Conservation (phyloP, 441 rosid species). For the Gossypium aridum region DNA sequence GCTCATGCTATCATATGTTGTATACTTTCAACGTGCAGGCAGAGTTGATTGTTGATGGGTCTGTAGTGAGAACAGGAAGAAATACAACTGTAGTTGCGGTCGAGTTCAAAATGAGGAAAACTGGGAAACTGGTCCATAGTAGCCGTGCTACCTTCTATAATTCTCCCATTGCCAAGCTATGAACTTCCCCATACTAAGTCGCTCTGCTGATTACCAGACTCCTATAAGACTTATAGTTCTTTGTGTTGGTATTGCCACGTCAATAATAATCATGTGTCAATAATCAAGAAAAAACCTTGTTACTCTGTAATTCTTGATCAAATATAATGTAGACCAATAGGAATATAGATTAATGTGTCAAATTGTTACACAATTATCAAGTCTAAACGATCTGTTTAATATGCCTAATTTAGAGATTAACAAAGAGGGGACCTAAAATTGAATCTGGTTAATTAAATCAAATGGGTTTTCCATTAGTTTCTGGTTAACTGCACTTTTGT, state of each 20-base stretch:
- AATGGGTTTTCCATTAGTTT: neutral
- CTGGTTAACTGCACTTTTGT: neutral
- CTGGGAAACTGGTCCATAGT: conserved; percentile 39
- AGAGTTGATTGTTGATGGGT: conserved; percentile 49
- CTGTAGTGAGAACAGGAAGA: conserved; percentile 64
- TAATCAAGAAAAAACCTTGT: neutral
- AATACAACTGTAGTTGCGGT: conserved; percentile 49
- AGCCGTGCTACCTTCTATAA: conserved; percentile 63
- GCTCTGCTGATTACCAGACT: neutral
- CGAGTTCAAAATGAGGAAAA: conserved; percentile 46
- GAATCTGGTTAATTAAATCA: too few species aligned
- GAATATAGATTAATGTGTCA: neutral
- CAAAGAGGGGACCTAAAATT: too few species aligned
- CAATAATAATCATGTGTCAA: neutral
- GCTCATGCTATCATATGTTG: neutral
- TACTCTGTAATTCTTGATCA: neutral
- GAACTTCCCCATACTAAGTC: conserved; percentile 4
- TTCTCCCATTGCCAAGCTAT: conserved; percentile 43
- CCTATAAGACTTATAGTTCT: neutral
- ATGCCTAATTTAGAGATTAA: neutral
- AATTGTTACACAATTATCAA: neutral
- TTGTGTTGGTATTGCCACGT: neutral
- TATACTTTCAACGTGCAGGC: conserved; percentile 17
- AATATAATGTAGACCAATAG: neutral
- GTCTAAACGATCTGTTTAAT: neutral